phyloP scores from a whole-genome alignment of 1,284 basidiomycete genomes.

The Xerocomus nothofagi region DNA sequence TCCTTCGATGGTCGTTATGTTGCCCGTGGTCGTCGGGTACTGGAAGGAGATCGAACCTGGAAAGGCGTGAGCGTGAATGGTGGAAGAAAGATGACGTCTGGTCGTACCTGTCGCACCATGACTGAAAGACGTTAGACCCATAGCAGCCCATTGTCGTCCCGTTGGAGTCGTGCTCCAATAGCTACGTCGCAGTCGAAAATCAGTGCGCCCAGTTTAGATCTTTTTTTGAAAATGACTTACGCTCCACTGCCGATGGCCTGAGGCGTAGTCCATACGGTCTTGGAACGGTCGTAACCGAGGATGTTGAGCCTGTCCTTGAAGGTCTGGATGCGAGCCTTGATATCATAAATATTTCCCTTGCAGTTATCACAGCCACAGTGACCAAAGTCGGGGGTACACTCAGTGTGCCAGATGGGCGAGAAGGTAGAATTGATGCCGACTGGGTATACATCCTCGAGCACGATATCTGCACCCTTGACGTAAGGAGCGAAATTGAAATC shows the following conservation, averaged over 20 bases:
- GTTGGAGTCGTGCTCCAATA: slow-evolving; percentile 33
- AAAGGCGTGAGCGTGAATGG: neutral
- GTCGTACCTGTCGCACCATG: slow-evolving; percentile 30
- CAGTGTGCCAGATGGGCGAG: slow-evolving; percentile 31
- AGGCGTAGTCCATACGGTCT: slow-evolving; percentile 32
- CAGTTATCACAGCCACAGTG: slow-evolving; percentile 36
- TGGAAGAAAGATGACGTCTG: neutral
- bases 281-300: slow-evolving; percentile 29
- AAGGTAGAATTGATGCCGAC: slow-evolving; percentile 34
- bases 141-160: slow-evolving; percentile 28
- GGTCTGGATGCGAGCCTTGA: slow-evolving; percentile 27
- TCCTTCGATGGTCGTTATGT: slow-evolving; percentile 25
- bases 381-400: slow-evolving; percentile 32
- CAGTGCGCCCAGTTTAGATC: neutral
- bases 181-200: slow-evolving; percentile 14
- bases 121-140: slow-evolving; percentile 27
- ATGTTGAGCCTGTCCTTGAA: slow-evolving; percentile 32
- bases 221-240: slow-evolving; percentile 18
- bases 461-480: slow-evolving; percentile 58
- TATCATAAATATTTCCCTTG: slow-evolving; percentile 25
- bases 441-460: slow-evolving; percentile 35
- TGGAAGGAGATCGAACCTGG: slow-evolving; percentile 33
- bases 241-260: slow-evolving; percentile 29
- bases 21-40: slow-evolving; percentile 28
- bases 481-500: slow-evolving; percentile 66